These are phyloP conservation scores for Astragalus membranaceus DNA, from an alignment of 306 rosid genomes.

Conservation along the genomic window DNA sequence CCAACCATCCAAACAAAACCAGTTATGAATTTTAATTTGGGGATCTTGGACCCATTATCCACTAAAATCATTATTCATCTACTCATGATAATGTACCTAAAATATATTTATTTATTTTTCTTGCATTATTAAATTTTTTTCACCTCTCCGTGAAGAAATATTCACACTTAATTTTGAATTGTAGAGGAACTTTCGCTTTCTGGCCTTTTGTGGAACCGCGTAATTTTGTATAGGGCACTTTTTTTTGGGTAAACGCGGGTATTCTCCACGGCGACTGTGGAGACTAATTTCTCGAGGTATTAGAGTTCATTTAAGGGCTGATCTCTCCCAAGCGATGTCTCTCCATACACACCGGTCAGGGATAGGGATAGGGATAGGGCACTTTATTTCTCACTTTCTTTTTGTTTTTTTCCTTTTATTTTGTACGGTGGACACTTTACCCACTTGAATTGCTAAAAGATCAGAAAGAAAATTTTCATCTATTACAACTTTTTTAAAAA, in stretches of 20 bases:
- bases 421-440: conserved; percentile 26
- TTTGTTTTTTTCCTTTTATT: conserved; percentile 7
- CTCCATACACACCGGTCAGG: too few species aligned
- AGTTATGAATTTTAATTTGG: conserved; percentile 33
- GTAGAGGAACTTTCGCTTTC: conserved; percentile 55
- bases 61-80: conserved; percentile 41
- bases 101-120: conserved; percentile 30
- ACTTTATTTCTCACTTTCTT: conserved; percentile 30
- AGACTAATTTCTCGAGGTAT: too few species aligned
- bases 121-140: not conserved
- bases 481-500: too few species aligned
- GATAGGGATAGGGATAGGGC: conserved; percentile 7
- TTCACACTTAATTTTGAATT: conserved; percentile 25
- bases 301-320: too few species aligned
- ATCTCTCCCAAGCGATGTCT: too few species aligned
- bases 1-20: conserved; percentile 51
- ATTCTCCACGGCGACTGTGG: too few species aligned
- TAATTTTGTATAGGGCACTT: conserved; percentile 35
- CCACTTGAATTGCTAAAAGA: conserved; percentile 31
- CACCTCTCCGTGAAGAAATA: conserved; percentile 9
- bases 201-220: conserved; percentile 46
- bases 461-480: conserved; percentile 20
- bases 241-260: too few species aligned
- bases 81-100: conserved; percentile 32
- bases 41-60: conserved; percentile 35